Percentiles rank a stretch among this genome's conserved stretches.
These are phyloP conservation scores for Marchantia paleacea DNA, from an alignment of 225 moss, liverwort and hornwort species.

Conservation along the genomic window DNA sequence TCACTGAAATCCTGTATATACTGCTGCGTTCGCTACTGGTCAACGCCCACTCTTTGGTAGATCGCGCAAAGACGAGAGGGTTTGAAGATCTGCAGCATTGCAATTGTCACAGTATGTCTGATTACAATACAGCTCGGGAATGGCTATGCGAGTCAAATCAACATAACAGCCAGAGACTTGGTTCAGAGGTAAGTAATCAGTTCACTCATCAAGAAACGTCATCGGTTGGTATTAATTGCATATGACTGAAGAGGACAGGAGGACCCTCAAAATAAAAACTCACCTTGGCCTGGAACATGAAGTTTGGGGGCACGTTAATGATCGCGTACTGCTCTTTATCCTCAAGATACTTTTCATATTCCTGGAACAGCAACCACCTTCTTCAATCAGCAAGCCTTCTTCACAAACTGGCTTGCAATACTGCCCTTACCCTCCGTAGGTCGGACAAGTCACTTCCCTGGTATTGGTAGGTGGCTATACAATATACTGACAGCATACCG, in stretches of 20 bases:
- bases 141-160: too few species aligned
- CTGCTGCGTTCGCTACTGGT: not conserved
- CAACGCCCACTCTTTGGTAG: slow-evolving; percentile 44
- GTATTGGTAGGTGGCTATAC: not conserved
- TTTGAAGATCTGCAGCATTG: slow-evolving; percentile 67
- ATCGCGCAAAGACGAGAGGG: slow-evolving; percentile 94
- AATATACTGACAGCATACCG: too few species aligned
- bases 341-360: slow-evolving; percentile 72
- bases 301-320: slow-evolving; percentile 84
- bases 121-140: too few species aligned
- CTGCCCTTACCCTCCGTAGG: not conserved
- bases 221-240: too few species aligned
- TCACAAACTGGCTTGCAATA: not conserved
- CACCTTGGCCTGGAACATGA: slow-evolving; percentile 98
- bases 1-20: too few species aligned
- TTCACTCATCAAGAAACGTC: too few species aligned
- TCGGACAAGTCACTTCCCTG: not conserved
- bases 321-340: slow-evolving; percentile 78
- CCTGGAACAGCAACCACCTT: slow-evolving; percentile 35
- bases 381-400: not conserved
- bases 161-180: too few species aligned
- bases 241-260: not conserved
- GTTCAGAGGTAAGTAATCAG: too few species aligned
- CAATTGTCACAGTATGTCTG: too few species aligned
- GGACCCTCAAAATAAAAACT: not conserved